Evolutionary conservation across 495 filamentous ascomycete species (phyloP).

Genomic region (Penicillium taxi): DNA sequence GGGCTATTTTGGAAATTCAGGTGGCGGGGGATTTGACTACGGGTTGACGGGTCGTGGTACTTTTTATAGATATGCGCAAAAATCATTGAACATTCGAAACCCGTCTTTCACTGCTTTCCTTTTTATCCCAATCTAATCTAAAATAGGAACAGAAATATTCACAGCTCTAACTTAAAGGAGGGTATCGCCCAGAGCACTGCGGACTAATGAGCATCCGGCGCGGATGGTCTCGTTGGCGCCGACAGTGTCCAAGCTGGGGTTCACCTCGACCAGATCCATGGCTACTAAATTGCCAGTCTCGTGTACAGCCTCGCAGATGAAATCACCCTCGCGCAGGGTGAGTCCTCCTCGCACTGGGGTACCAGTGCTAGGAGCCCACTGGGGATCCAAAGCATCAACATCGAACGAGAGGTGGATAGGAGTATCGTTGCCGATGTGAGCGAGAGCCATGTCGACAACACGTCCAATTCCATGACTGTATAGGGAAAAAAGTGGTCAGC

Average conservation of each 20-base stretch:
- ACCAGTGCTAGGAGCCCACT: constrained; percentile 92
- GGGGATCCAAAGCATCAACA: constrained; percentile 91
- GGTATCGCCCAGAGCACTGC: constrained; percentile 88
- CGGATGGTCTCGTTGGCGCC: constrained; percentile 84
- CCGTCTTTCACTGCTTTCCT: constrained; percentile 2
- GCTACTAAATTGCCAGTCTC: constrained; percentile 86
- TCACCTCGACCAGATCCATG: constrained; percentile 94
- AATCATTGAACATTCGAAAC: background rate
- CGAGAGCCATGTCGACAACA: constrained; percentile 95
- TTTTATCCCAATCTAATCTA: constrained; percentile 2
- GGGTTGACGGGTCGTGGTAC: background rate
- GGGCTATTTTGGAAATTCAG: constrained; percentile 20
- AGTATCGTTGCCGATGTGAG: constrained; percentile 85
- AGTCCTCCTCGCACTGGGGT: constrained; percentile 93
- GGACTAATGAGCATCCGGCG: constrained; percentile 80
- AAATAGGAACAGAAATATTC: constrained; percentile 1
- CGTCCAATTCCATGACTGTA: constrained; percentile 89
- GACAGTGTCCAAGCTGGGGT: constrained; percentile 69
- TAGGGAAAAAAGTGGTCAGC: constrained; percentile 4
- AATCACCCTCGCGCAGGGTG: constrained; percentile 93
- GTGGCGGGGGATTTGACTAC: constrained; percentile 22
- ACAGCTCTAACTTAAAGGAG: constrained; percentile 49
- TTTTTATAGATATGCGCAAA: too few relatives aligned
- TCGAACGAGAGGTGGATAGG: constrained; percentile 97
- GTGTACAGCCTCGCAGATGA: constrained; percentile 93